Base-by-base conservation (phyloP, 2,329 filamentous ascomycete genomes). In the Fusarium robinianum region DNA sequence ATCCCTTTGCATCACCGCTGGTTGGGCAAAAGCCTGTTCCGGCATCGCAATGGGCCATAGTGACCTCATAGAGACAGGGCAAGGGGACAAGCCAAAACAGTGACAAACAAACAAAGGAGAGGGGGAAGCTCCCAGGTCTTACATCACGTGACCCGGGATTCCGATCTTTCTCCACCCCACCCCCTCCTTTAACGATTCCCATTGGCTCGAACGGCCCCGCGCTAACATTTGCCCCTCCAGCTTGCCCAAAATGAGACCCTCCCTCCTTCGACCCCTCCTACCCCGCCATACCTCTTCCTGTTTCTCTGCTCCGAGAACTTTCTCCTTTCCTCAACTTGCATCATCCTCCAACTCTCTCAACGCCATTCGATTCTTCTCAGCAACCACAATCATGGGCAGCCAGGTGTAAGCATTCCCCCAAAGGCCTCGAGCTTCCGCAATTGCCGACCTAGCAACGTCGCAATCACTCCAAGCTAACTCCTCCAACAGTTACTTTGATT, bases 341-440 rank as follows among this genome's bases (percentile, higher is more conserved):
- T 63, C 67, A 62, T 69, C 68, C 57, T 64, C 70, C 57, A 65
- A 66, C 63, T 66, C 67, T 62, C 67, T 69, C 58, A 57, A 46
- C 60, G 49, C 63, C 35, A 53, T 67, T 55, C 69, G 74, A 61
- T 74, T 71, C 62, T 79, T 77, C 62, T 74, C 71, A 69, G 73
- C 87, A 68, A 72, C 85, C 65, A 74, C 80, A 77, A 84, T 79
- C 72, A 96, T 95, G 90, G 49, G 60, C 53, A 74, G 77, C 67
- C 83, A 85, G 70, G 83, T 83, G 75, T 89, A 78, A 76, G 83
- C 79, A 32, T 17, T 21, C 12, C 14, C 3, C 7, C 22, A 8
- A 25, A 16, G 49, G 65, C 29, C 41, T 51, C 44, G 19, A 14
- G 11, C 39, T 22, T 15, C 8, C 12, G 33, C 22, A 25, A 46